phyloP scores from a whole-genome alignment of 73 alveolate genomes.

The Uronychia setigera region DNA sequence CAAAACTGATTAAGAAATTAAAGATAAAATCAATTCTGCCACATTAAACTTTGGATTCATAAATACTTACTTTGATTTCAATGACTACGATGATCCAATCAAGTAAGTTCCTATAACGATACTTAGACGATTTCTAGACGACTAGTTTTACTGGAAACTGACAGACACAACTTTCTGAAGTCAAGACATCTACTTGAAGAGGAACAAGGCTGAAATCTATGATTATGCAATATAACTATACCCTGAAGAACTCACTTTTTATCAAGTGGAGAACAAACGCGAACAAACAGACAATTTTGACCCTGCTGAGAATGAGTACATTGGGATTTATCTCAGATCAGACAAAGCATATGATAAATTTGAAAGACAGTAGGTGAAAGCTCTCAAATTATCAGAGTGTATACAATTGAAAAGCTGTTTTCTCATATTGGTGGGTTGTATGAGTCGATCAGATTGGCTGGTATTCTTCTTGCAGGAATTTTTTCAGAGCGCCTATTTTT shows the following conservation, averaged over 20 bases:
- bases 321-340: background rate
- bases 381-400: too few species aligned
- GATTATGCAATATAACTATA: background rate
- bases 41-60: background rate
- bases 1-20: background rate
- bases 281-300: background rate
- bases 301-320: background rate
- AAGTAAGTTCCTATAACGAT: too few species aligned
- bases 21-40: background rate
- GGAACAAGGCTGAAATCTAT: background rate
- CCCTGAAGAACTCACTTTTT: background rate
- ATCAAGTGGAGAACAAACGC: background rate
- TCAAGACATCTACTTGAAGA: background rate
- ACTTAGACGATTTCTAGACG: background rate
- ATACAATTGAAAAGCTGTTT: too few species aligned
- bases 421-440: too few species aligned
- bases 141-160: background rate
- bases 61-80: background rate
- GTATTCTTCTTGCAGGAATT: too few species aligned
- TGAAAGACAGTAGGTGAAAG: background rate
- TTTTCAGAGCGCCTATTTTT: too few species aligned
- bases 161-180: background rate
- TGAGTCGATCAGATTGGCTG: too few species aligned
- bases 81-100: background rate
- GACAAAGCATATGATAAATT: background rate